Percentiles rank a stretch among this genome's conserved stretches.
Evolutionary conservation across 345 rosid species (phyloP).

Genomic region (Boechera retrofracta): DNA sequence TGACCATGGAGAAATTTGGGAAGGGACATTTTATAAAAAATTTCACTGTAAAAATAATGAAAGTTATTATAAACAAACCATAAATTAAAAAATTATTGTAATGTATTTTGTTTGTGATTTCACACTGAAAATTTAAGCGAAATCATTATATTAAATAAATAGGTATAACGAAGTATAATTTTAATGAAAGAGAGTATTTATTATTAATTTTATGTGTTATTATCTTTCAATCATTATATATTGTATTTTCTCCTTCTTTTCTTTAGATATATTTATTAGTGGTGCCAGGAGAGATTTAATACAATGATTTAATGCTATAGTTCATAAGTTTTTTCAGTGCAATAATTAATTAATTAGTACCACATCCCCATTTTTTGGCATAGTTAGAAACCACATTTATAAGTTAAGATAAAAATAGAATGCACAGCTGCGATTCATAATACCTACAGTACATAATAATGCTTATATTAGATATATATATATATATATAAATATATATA

Average conservation of each 20-base stretch:
- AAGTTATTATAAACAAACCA: too few species aligned
- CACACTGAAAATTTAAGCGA: background rate
- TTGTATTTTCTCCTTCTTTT: background rate
- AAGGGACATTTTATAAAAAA: background rate
- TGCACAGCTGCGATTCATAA: conserved; percentile 44
- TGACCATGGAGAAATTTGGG: background rate
- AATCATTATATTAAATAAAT: background rate
- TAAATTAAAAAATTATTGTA: too few species aligned
- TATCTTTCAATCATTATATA: background rate
- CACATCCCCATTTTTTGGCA: background rate
- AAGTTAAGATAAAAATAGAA: conserved; percentile 29
- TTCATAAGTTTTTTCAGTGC: background rate
- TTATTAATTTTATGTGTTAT: background rate
- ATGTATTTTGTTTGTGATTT: background rate
- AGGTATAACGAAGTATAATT: background rate
- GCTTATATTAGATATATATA: background rate
- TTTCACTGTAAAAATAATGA: background rate
- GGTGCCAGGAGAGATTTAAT: background rate
- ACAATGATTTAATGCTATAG: conserved; percentile 17
- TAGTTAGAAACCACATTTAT: conserved; percentile 29
- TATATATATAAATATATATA: background rate
- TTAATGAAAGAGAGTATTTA: background rate
- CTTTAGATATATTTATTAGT: background rate
- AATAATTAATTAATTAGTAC: conserved; percentile 9
- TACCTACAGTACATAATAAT: conserved; percentile 20